Conservation (phyloP, 2,329 filamentous ascomycete genomes). For the Cercospora citrullina region DNA sequence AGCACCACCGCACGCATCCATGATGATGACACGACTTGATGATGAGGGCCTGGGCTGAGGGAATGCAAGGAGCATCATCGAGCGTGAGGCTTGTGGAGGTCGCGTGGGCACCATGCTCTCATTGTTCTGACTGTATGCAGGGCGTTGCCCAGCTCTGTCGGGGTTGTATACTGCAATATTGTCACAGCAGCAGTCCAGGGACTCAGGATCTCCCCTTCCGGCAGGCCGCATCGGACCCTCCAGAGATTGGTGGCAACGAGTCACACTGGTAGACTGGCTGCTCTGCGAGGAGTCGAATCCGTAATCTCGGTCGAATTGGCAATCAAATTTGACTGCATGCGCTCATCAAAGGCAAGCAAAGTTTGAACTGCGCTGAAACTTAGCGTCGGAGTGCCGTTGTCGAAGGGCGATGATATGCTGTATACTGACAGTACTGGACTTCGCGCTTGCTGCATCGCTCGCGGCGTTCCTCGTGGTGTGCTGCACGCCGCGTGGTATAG, state of each 20-base stretch:
- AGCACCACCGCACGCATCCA: not conserved
- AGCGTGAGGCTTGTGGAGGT: slow-evolving; percentile 3
- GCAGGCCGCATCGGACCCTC: not conserved
- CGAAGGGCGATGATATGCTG: not conserved
- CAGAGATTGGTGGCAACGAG: not conserved
- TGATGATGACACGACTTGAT: slow-evolving; percentile 13
- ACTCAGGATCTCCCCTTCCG: not conserved
- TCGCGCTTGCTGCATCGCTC: not conserved
- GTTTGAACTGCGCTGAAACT: not conserved
- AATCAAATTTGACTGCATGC: slow-evolving; percentile 6
- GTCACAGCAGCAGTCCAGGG: not conserved
- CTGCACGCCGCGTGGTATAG: not conserved
- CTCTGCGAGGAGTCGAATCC: not conserved
- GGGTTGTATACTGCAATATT: not conserved
- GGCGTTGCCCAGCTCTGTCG: not conserved
- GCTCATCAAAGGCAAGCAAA: not conserved
- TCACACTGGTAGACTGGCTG: not conserved
- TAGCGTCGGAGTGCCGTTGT: not conserved
- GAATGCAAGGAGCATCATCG: slow-evolving; percentile 1
- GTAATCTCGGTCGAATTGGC: slow-evolving; percentile 9
- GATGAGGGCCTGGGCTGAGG: not conserved
- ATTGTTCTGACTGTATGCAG: slow-evolving; percentile 8
- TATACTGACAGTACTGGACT: not conserved
- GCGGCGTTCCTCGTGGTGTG: not conserved
- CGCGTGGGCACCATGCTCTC: slow-evolving; percentile 1